Base-by-base conservation (phyloP, 179 eudicot species). In the Heliamphora pulchella region DNA sequence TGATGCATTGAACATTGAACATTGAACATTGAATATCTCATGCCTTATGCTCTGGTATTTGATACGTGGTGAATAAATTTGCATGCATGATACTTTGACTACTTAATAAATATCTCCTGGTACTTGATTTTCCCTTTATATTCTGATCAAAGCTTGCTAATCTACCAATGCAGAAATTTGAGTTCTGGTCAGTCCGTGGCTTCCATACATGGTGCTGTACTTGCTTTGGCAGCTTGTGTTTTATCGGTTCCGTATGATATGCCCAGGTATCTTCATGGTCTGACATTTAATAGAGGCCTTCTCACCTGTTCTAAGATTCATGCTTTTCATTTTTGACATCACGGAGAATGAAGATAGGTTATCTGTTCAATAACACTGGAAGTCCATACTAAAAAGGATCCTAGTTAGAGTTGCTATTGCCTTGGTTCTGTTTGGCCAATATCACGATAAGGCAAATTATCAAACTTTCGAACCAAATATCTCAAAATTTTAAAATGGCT, bases 221-320 rank as follows among this genome's bases (percentile, higher is more conserved):
- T 96, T 87, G 97, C 98, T 64, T 83, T 96, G 87, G 90, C 90
- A 79, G 97, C 97, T 79, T 93, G 93, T 81, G 97, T 94, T 53
- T 81, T 96, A 78, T 96, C 99, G 13, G 91, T 92, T 80, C 98
- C 99, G 13, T 96, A 94, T 85, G 99, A 96, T 78, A 94, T 96
- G 97, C 98, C 99, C 51, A 92, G 97, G 99, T 96, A 90, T 79
- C 61, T 81, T 71, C 63, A 8, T 75, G 58, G 41, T 65, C 10
- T 39, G 4, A 44, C 11, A 43, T 46, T 10, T 22, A 44, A 0
- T 17, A 39, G 14, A 5, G 75, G 3, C 10, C 47, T 10, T 48
- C 58, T 47, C 13, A 46, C 41, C 4, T 46, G 9, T 54, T 9
- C n/a, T 43, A 3, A n/a, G 51, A 53, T 39, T 77, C 79, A 50